Percentiles rank a stretch among this genome's conserved stretches.
phyloP scores from a whole-genome alignment of 2,329 filamentous ascomycete genomes.

The Fusarium papillatum region DNA sequence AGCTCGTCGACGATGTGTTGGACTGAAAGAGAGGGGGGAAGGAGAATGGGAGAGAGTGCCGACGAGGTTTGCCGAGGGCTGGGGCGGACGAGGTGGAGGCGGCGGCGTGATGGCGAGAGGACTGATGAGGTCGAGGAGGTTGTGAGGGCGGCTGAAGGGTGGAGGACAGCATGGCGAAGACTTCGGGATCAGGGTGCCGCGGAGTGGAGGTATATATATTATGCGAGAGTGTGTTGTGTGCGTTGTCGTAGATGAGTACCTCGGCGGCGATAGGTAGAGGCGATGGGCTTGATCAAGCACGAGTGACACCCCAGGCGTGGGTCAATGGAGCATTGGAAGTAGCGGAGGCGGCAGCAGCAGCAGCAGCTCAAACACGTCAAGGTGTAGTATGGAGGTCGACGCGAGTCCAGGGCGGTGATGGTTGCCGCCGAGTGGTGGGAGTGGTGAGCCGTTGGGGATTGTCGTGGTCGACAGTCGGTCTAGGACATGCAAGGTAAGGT shows the following conservation, averaged over 20 bases:
- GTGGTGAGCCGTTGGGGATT: constrained; percentile 38
- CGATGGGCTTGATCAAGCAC: constrained; percentile 26
- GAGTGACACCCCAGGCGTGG: constrained; percentile 36
- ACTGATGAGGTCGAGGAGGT: constrained; percentile 34
- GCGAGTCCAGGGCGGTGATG: constrained; percentile 33
- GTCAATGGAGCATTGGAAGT: constrained; percentile 43
- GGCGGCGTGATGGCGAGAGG: constrained; percentile 41
- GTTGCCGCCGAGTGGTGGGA: constrained; percentile 35
- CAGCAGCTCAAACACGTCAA: constrained; percentile 35
- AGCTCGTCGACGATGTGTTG: constrained; percentile 65
- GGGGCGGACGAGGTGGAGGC: constrained; percentile 41
- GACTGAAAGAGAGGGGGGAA: constrained; percentile 63
- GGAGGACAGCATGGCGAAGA: constrained; percentile 34
- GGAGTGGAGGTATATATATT: constrained; percentile 36
- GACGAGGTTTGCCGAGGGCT: constrained; percentile 43
- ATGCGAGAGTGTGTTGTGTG: constrained; percentile 20
- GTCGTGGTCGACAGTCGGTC: constrained; percentile 35
- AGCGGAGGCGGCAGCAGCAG: constrained; percentile 10
- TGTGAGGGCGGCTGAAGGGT: constrained; percentile 31
- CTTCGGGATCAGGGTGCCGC: constrained; percentile 20
- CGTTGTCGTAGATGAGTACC: constrained; percentile 20
- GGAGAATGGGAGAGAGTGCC: constrained; percentile 60
- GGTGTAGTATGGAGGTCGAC: constrained; percentile 30
- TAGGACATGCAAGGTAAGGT: constrained; percentile 38
- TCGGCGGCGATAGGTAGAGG: constrained; percentile 18